phyloP scores from a whole-genome alignment of 139 green algal genomes.

The Zygnema cylindricum region DNA sequence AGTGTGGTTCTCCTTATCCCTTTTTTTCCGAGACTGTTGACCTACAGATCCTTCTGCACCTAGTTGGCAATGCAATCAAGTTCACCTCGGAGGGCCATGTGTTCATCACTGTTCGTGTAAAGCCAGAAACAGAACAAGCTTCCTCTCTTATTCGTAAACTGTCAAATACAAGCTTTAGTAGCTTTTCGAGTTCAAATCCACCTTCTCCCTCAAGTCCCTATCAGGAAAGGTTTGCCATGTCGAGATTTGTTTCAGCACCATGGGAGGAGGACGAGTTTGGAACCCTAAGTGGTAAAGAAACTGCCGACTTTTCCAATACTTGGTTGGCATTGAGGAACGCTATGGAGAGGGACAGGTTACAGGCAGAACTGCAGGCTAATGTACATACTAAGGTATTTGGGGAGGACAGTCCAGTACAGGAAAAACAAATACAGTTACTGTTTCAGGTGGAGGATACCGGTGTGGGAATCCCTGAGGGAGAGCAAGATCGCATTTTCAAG shows the following conservation, averaged over 20 bases:
- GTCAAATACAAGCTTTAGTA: background rate
- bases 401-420: background rate
- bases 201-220: background rate
- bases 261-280: background rate
- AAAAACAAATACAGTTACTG: background rate
- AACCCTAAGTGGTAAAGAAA: slow-evolving; percentile 13
- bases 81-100: slow-evolving; percentile 49
- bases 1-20: too few relatives aligned
- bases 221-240: too few relatives aligned
- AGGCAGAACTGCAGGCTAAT: background rate
- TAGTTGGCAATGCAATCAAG: slow-evolving; percentile 38
- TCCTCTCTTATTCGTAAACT: background rate
- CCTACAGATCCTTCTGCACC: slow-evolving; percentile 43
- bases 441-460: slow-evolving; percentile 47
- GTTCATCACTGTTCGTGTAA: slow-evolving; percentile 38
- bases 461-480: background rate
- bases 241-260: too few relatives aligned
- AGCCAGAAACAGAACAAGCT: background rate
- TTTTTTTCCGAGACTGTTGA: too few relatives aligned
- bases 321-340: background rate
- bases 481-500: slow-evolving; percentile 33
- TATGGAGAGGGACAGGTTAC: too few relatives aligned
- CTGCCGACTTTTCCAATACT: background rate
- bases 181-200: background rate
- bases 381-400: background rate